Evolutionary conservation across 495 filamentous ascomycete species (phyloP), one percentile per base, ranked within the genome.

Genomic region (Aspergillus leporis): DNA sequence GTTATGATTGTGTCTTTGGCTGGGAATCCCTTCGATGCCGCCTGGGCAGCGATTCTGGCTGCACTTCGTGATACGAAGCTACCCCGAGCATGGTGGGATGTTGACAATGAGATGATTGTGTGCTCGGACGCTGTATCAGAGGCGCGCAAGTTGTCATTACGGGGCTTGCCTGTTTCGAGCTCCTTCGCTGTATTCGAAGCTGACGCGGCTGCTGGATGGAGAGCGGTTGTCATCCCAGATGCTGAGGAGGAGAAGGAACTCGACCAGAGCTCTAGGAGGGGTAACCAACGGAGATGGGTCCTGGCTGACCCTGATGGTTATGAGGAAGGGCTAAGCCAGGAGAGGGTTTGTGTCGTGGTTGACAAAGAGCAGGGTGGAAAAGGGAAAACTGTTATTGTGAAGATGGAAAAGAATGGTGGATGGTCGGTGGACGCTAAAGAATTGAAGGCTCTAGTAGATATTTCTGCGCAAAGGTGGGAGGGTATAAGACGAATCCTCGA

Each of bases 1-100:
- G 72, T 96, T 23, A 82, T 97, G 67, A 90, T 95, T 69, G 86
- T 97, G 54, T 93, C 91, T 0, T 83, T 96, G 14, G 93, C 95
- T 52, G 93, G 93, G 0, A 95, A 93, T 66, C 83, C 90, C 14
- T 92, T 98, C 63, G 93, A 98, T 61, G 89, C 88, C 3, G 90
- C 90, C 0, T 98, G 93, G 93, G 82, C 86, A 0, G 86, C 91
- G 13, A 81, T 96, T 5, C 61, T 96, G 36, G 87, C 91, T 21
- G 94, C 94, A n/a, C 74, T 98, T 52, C 78, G 79, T 23, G 83
- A 93, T 71, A 93, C 90, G 3, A 81, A 77, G 54, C 70, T 98
- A n/a, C 94, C 94, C 0, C 76, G 74, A 19, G 92, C 92, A 13
- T 87, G 84, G 74, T 98, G 90, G 90, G 92, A 98, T 74, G 75